Evolutionary conservation across 2,329 filamentous ascomycete species (phyloP).

Genomic region (Trichoderma sp.): DNA sequence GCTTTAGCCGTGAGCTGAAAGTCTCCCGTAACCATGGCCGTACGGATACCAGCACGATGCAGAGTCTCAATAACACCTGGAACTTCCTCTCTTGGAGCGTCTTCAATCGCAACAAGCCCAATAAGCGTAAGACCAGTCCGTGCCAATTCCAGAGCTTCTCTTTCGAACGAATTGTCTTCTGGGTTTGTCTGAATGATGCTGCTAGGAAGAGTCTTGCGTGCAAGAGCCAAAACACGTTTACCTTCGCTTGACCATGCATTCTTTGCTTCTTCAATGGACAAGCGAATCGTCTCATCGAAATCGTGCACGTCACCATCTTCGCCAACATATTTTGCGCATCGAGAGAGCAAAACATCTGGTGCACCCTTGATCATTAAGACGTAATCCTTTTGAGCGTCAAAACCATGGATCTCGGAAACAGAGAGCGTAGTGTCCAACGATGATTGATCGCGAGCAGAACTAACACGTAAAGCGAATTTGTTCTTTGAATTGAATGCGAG

Average conservation of each 20-base stretch:
- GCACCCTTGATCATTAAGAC: conserved; percentile 78
- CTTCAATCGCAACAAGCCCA: conserved; percentile 76
- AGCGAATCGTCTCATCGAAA: conserved; percentile 66
- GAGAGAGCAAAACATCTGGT: conserved; percentile 69
- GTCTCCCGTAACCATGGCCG: conserved; percentile 81
- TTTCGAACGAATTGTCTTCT: conserved; percentile 54
- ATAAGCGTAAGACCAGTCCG: conserved; percentile 65
- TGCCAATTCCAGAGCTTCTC: conserved; percentile 46
- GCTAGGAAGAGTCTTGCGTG: conserved; percentile 31
- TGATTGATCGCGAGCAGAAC: not conserved
- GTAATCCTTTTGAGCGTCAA: conserved; percentile 48
- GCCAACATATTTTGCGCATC: conserved; percentile 60
- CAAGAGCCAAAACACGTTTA: conserved; percentile 53
- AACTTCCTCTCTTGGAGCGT: conserved; percentile 75
- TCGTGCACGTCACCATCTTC: conserved; percentile 54
- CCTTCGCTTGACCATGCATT: conserved; percentile 55
- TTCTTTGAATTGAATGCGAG: conserved; percentile 81
- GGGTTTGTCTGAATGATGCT: conserved; percentile 45
- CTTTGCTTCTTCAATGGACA: conserved; percentile 66
- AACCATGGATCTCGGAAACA: not conserved
- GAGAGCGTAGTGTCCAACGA: not conserved
- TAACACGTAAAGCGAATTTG: conserved; percentile 69
- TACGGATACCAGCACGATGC: conserved; percentile 69
- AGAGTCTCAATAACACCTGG: conserved; percentile 66
- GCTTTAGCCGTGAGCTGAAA: conserved; percentile 73